Conservation (phyloP, 768 basidiomycete species). For the Leucocoprinus leucothites region DNA sequence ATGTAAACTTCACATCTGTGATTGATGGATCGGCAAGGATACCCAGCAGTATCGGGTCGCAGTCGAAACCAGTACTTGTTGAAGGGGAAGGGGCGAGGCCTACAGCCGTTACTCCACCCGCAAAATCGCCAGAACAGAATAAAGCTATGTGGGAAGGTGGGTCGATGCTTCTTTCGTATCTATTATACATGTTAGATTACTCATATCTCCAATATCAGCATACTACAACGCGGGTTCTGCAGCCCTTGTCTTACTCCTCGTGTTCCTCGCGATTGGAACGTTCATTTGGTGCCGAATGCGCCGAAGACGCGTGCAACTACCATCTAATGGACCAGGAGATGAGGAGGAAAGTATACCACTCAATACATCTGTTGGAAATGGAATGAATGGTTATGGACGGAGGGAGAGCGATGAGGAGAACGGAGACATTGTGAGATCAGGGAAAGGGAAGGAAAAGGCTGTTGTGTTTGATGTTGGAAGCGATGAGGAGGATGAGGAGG, state of each 20-base stretch:
- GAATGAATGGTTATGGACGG: constrained; percentile 35
- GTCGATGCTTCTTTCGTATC: constrained; percentile 15
- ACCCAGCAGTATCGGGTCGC: constrained; percentile 74
- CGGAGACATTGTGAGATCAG: constrained; percentile 21
- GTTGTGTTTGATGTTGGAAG: constrained; percentile 54
- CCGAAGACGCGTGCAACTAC: constrained; percentile 39
- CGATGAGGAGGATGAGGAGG: constrained; percentile 50
- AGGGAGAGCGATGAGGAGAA: constrained; percentile 40
- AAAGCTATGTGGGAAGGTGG: constrained; percentile 91
- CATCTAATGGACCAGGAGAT: constrained; percentile 22
- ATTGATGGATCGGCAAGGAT: constrained; percentile 78
- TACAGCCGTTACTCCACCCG: constrained; percentile 34
- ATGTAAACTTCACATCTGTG: constrained; percentile 80
- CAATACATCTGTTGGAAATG: constrained; percentile 29
- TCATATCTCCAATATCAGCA: constrained; percentile 40
- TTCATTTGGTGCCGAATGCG: constrained; percentile 81
- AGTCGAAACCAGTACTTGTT: constrained; percentile 62
- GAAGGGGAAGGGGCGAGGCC: constrained; percentile 38
- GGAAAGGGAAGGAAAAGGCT: constrained; percentile 51
- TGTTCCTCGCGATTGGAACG: constrained; percentile 61
- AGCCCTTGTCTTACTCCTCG: constrained; percentile 75
- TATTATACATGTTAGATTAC: neutral
- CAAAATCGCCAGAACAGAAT: constrained; percentile 71
- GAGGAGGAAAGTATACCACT: constrained; percentile 75
- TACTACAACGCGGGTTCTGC: constrained; percentile 94